Evolutionary conservation across 108 stramenopile genomes (phyloP).

Genomic region (Seminavis robusta): DNA sequence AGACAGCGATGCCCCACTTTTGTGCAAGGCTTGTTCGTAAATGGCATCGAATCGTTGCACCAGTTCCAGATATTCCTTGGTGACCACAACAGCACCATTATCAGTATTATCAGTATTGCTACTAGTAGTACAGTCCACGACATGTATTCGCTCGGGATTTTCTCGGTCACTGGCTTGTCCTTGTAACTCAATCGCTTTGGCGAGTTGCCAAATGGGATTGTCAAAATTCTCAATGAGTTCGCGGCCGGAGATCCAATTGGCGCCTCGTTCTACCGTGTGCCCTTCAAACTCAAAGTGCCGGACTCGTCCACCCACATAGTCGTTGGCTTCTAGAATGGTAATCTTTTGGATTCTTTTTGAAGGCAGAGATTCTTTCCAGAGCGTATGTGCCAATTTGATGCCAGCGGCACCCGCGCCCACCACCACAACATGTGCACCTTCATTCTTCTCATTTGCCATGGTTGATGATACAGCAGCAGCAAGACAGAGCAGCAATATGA

Average conservation of each 20-base stretch:
- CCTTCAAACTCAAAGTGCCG: conserved; percentile 13
- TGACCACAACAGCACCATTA: too few species aligned
- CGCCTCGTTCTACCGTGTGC: conserved; percentile 20
- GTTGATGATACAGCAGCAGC: too few species aligned
- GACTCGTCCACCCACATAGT: conserved; percentile 19
- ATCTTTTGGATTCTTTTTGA: neutral
- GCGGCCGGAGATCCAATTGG: conserved; percentile 23
- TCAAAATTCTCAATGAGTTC: conserved; percentile 12
- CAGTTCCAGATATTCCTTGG: conserved; percentile 2
- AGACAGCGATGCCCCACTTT: neutral
- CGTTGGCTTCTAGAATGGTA: conserved; percentile 25
- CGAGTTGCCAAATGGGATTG: conserved; percentile 21
- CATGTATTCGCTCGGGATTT: conserved; percentile 6
- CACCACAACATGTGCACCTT: conserved; percentile 12
- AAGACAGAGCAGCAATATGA: too few species aligned
- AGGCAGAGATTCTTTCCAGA: neutral
- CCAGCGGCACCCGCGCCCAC: conserved; percentile 19
- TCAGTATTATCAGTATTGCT: too few species aligned
- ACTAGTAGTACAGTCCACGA: conserved; percentile 6
- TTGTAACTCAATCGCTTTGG: conserved; percentile 6
- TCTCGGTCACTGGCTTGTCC: conserved; percentile 15
- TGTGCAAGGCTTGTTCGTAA: conserved; percentile 3
- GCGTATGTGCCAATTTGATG: conserved; percentile 10
- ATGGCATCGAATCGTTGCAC: conserved; percentile 11
- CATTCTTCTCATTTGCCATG: too few species aligned